Evolutionary conservation across 352 stramenopile species (phyloP), one percentile per base, ranked within the genome.

Genomic region (Phytopythium boreale): DNA sequence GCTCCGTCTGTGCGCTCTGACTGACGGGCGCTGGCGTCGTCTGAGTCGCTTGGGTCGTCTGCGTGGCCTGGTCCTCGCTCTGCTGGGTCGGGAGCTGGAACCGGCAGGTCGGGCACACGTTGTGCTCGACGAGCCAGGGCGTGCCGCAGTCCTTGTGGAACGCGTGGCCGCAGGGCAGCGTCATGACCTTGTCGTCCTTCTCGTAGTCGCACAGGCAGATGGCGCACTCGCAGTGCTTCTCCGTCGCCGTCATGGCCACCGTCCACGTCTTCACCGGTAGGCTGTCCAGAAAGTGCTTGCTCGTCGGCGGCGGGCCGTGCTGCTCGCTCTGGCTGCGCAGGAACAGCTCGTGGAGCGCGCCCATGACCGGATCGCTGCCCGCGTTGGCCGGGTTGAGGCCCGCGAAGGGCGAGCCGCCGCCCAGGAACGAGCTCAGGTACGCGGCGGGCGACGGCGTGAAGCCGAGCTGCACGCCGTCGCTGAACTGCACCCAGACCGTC

Each of bases 91-190:
- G 86, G 31, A 94, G 61, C 24, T 89, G 60, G 49, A 82, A 80
- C 46, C 86, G 77, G 64, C 86, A 94, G 0, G 82, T 92, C 15
- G 86, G 86, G 53, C 86, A 94, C 4, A 91, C 75, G 36, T 92
- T 92, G 79, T 94, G 82, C 46, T 90, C 77, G 7, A 77, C 37
- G 2, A 94, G 86, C 86, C 86, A 94, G 31, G 73, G 82, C 72
- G 89, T 77, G 34, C 76, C 80, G 59, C 86, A 94, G 39, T 89
- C 75, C 66, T 87, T 84, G 76, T 94, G 86, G 65, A 94, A 92
- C 26, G 73, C 76, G 64, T 94, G 86, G 19, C 79, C 78, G 52
- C 86, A 94, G 1, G 86, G 86, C 7, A 94, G 72, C n/a, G 75
- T 75, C 17, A 92, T 66, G 14, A 93, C 74, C 27, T 74, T 49